Base-by-base conservation (phyloP, 306 rosid species). In the Prunus mira region DNA sequence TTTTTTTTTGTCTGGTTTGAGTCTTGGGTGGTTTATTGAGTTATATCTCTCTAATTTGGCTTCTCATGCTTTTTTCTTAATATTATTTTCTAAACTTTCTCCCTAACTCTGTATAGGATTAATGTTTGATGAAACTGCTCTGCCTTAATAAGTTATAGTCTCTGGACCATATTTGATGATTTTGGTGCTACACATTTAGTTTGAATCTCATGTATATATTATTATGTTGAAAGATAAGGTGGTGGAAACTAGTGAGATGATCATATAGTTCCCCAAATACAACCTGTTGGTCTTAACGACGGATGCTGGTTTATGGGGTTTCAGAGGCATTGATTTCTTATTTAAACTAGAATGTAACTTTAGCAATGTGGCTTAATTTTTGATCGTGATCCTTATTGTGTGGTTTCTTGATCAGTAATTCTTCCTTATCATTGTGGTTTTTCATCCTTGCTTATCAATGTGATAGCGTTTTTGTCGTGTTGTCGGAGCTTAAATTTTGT, bases 401-500 rank as follows among this genome's bases (percentile, higher is more conserved):
- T 22, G 24, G 32, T 3, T 25, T 0, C 1, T 28, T 60, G 13
- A 60, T 25, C 18, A 2, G 18, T 24, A 9, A 6, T 6, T 19
- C 45, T 14, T 62, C 19, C 67, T 62, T 62, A 62, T 27, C 24
- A n/a, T 18, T 55, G 22, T n/a, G 25, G 60, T 49, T 6, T 18
- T 25, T 4, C n/a, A 12, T 43, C 32, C 51, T 57, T 58, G 34
- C 46, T 14, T 22, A 41, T 67, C 20, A 34, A 52, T 28, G 19
- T 11, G 34, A 25, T 46, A 0, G 17, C 0, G 27, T 20, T 38
- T 6, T 27, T 55, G 52, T 18, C 9, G 18, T 76, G 73, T 78
- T 46, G 60, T 78, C 22, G 67, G 11, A 72, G n/a, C 65, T 45
- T 47, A 51, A 54, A 15, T 58, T 69, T 74, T 14, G 63, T 78